phyloP scores from a whole-genome alignment of 345 rosid genomes.

The Sisymbrium altissimum region DNA sequence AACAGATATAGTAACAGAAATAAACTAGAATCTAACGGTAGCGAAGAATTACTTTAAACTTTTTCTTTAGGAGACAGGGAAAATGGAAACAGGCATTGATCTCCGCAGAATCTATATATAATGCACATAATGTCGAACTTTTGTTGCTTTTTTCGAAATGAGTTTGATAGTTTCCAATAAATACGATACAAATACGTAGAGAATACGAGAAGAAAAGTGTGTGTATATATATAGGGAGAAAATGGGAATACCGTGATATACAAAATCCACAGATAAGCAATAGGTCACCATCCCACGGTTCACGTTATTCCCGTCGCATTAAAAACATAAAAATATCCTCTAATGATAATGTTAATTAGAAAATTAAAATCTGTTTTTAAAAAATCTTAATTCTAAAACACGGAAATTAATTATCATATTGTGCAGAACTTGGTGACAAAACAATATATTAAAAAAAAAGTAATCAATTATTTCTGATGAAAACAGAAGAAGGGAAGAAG shows the following conservation, averaged over 20 bases:
- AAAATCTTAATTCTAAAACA: neutral
- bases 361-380: neutral
- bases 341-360: neutral
- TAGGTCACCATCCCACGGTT: slow-evolving; percentile 36
- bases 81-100: slow-evolving; percentile 16
- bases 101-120: slow-evolving; percentile 9
- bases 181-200: neutral
- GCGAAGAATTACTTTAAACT: neutral
- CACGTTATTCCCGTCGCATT: slow-evolving; percentile 34
- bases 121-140: neutral
- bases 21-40: slow-evolving; percentile 1
- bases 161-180: neutral
- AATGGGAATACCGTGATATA: slow-evolving; percentile 34
- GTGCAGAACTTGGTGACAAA: neutral
- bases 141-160: neutral
- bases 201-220: neutral
- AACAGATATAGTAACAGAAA: neutral
- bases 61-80: neutral
- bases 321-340: neutral
- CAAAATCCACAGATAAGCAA: slow-evolving; percentile 29
- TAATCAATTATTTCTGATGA: neutral
- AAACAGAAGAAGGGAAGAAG: slow-evolving; percentile 2
- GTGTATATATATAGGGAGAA: slow-evolving; percentile 8
- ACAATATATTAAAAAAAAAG: neutral
- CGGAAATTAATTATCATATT: neutral